Conservation (phyloP, 768 basidiomycete genomes). For the Hypsizygus marmoreus region DNA sequence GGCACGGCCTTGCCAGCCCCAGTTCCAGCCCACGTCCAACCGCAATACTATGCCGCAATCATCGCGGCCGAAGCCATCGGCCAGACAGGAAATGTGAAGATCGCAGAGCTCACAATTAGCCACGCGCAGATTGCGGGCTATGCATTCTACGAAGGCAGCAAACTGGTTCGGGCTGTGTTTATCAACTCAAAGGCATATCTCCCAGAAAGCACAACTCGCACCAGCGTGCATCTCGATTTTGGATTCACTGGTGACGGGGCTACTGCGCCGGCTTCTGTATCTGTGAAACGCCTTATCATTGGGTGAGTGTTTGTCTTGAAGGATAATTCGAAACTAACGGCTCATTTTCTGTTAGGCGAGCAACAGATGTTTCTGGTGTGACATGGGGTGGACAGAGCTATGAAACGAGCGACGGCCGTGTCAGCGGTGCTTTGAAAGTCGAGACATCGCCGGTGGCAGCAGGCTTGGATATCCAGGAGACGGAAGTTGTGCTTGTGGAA, state of each 20-base stretch:
- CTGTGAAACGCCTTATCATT: conserved; percentile 51
- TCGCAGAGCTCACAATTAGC: conserved; percentile 50
- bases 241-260: conserved; percentile 33
- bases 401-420: conserved; percentile 47
- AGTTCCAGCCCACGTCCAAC: conserved; percentile 61
- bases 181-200: conserved; percentile 61
- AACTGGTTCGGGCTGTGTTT: conserved; percentile 51
- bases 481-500: conserved; percentile 51
- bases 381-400: conserved; percentile 63
- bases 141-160: conserved; percentile 53
- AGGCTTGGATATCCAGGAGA: conserved; percentile 49
- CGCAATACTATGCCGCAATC: conserved; percentile 66
- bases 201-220: conserved; percentile 33
- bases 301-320: conserved; percentile 32
- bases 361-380: conserved; percentile 50
- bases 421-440: conserved; percentile 35
- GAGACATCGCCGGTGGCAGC: conserved; percentile 28
- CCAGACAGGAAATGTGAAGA: conserved; percentile 35
- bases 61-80: conserved; percentile 62
- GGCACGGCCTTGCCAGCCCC: conserved; percentile 52
- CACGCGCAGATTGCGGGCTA: conserved; percentile 57
- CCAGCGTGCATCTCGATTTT: conserved; percentile 44
- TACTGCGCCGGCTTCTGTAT: conserved; percentile 29
- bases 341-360: conserved; percentile 36
- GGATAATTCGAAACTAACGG: background rate